phyloP scores from a whole-genome alignment of 768 basidiomycete species.

The Leccinum uliginosum region DNA sequence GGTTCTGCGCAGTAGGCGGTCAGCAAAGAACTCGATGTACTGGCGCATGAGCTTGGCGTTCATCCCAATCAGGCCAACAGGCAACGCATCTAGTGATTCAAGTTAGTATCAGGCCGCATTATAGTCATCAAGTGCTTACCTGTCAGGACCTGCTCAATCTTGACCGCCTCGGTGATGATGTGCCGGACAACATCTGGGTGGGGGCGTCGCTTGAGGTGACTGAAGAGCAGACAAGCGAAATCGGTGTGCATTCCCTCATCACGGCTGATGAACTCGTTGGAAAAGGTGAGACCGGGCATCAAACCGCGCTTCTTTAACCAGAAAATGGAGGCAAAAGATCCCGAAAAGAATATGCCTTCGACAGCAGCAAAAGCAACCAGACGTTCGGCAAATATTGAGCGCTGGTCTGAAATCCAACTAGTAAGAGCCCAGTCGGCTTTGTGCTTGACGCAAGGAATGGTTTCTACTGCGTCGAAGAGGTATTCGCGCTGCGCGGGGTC shows the following conservation, averaged over 20 bases:
- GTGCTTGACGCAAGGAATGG: too few species aligned
- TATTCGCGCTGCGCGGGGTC: constrained; percentile 69
- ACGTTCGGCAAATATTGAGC: too few species aligned
- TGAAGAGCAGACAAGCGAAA: background rate
- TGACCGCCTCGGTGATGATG: constrained; percentile 49
- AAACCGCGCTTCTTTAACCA: constrained; percentile 94
- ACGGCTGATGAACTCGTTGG: constrained; percentile 92
- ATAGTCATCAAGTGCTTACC: constrained; percentile 37
- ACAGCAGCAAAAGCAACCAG: too few species aligned
- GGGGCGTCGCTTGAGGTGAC: background rate
- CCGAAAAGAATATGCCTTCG: too few species aligned
- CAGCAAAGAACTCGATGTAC: constrained; percentile 87
- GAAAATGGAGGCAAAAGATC: too few species aligned
- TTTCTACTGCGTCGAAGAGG: constrained; percentile 93
- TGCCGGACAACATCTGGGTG: too few species aligned
- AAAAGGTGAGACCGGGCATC: constrained; percentile 95
- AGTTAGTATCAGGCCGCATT: background rate
- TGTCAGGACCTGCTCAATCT: constrained; percentile 80
- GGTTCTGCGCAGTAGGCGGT: constrained; percentile 83
- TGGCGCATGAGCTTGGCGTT: constrained; percentile 84
- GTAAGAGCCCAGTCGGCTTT: too few species aligned
- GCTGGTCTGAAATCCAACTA: too few species aligned
- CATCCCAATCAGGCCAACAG: constrained; percentile 85
- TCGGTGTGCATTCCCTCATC: constrained; percentile 48
- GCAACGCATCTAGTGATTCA: constrained; percentile 65